phyloP scores from a whole-genome alignment of 129 eudicot genomes.

The Artemisia annua region DNA sequence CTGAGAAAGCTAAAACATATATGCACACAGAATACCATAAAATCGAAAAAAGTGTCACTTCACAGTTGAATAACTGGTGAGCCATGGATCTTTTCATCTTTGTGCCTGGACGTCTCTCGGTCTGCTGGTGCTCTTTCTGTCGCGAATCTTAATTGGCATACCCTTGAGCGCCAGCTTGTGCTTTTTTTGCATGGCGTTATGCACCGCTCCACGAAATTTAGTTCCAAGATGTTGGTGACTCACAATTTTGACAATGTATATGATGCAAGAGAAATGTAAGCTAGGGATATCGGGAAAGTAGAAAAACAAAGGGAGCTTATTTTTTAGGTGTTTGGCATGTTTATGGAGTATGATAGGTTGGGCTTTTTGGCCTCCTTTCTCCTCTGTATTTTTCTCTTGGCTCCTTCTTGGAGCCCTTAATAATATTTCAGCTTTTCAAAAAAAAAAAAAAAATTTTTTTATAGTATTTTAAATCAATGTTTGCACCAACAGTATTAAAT shows the following conservation, averaged over 20 bases:
- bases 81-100: not conserved
- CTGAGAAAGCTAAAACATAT: conserved; percentile 68
- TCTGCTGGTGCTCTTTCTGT: conserved; percentile 7
- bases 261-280: not conserved
- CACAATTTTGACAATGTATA: not conserved
- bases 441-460: no score
- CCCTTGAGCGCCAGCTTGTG: no score
- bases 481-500: no score
- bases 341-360: not conserved
- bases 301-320: not conserved
- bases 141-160: not conserved
- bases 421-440: no score
- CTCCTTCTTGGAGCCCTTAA: no score
- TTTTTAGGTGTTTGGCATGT: not conserved
- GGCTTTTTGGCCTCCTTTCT: no score
- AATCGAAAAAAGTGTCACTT: conserved; percentile 65
- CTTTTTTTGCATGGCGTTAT: no score
- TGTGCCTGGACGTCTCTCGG: not conserved
- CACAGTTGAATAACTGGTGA: conserved; percentile 85
- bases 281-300: not conserved
- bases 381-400: no score
- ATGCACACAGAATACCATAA: conserved; percentile 85
- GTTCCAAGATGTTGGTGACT: conserved; percentile 9
- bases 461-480: not conserved
- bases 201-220: not conserved